Conservation (phyloP, 179 eudicot genomes). For the Silene vulgaris region DNA sequence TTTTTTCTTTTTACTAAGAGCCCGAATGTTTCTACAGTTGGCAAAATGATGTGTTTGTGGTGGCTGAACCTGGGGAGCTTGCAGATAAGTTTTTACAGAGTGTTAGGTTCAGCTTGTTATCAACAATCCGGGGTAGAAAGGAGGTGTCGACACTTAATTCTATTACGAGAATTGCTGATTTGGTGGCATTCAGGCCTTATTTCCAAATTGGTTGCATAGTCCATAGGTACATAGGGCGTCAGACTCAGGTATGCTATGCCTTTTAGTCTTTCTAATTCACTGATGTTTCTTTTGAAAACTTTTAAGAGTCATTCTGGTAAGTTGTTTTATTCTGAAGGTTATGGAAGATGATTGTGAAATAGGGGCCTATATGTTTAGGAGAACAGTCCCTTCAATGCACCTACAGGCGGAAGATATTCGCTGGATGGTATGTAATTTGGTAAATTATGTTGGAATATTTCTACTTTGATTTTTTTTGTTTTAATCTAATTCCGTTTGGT, state of each 20-base stretch:
- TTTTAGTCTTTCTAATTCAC: not conserved
- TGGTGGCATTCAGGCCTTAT: constrained; percentile 78
- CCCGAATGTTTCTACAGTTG: constrained; percentile 48
- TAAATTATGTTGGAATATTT: not conserved
- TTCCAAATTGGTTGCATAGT: constrained; percentile 92
- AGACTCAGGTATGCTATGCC: constrained; percentile 65
- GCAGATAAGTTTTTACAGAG: constrained; percentile 91
- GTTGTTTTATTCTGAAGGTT: constrained; percentile 47
- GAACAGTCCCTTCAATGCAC: constrained; percentile 94
- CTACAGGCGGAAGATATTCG: constrained; percentile 85
- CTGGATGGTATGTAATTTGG: constrained; percentile 59
- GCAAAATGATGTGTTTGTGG: constrained; percentile 99
- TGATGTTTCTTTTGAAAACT: not conserved
- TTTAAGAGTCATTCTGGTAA: constrained; percentile 11
- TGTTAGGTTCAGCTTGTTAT: constrained; percentile 77
- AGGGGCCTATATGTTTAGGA: constrained; percentile 94
- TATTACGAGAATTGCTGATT: constrained; percentile 66
- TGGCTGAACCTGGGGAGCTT: constrained; percentile 97
- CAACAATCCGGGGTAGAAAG: constrained; percentile 68
- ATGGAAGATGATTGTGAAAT: constrained; percentile 99
- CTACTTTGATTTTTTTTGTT: not conserved
- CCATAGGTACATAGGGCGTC: constrained; percentile 91
- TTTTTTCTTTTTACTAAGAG: not conserved
- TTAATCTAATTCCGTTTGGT: not conserved
- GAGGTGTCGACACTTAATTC: constrained; percentile 57